Percentiles rank a stretch among this genome's conserved stretches.
Conservation (phyloP, 139 green algal genomes). For the Astrephomene gubernaculifera region DNA sequence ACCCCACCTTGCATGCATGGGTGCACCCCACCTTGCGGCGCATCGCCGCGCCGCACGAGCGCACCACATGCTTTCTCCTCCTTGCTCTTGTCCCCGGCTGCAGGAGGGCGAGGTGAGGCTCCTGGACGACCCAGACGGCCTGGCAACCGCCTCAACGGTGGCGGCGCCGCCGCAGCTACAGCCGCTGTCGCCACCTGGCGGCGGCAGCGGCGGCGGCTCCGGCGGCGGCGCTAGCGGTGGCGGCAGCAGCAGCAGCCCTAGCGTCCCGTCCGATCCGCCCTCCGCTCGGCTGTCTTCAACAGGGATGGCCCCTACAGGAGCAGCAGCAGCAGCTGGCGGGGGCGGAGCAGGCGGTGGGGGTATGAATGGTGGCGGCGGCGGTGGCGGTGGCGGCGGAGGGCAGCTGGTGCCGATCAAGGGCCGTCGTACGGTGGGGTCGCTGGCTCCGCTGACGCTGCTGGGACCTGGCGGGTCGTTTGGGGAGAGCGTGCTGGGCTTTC, state of each 20-base stretch:
- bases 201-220: neutral
- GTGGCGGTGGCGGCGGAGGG: neutral
- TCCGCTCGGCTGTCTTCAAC: too few species aligned
- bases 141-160: neutral
- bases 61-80: too few species aligned
- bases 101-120: conserved; percentile 41
- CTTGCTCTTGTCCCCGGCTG: neutral
- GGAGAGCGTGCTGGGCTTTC: conserved; percentile 35
- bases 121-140: conserved; percentile 15
- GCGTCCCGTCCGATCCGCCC: too few species aligned
- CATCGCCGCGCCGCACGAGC: too few species aligned
- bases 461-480: conserved; percentile 23
- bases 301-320: too few species aligned
- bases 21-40: too few species aligned
- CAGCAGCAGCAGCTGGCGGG: neutral
- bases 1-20: too few species aligned
- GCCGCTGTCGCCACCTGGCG: neutral
- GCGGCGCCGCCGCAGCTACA: conserved; percentile 6
- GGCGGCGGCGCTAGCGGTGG: neutral
- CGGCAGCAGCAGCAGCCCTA: too few species aligned
- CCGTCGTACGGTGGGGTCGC: neutral
- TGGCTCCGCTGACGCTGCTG: conserved; percentile 30
- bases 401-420: neutral
- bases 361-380: neutral
- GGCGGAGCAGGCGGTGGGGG: neutral